Evolutionary conservation across 202 grass and related monocot species (phyloP), one percentile per base, ranked within the genome.

Genomic region (Schoenoplectus triqueter): DNA sequence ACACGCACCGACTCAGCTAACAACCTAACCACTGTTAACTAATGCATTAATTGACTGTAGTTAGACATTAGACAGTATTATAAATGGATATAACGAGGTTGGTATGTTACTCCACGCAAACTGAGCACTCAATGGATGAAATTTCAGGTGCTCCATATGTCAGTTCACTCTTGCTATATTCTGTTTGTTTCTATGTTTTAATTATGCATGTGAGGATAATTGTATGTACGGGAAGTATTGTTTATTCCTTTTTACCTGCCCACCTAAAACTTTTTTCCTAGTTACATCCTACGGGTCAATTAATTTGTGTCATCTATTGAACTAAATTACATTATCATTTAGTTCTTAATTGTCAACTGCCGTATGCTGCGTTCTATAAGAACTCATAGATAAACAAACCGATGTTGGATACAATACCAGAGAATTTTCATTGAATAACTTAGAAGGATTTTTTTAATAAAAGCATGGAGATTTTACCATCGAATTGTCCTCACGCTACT

Each of bases 71-170:
- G 3, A 46, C 44, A 48, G 17, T 17, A 10, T 63, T 64, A 19
- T 80, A 81, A 65, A 82, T 82, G 7, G 79, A 82, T 82, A 64
- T 82, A 51, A 66, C 46, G 42, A 82, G 79, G 62, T 82, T 66
- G 41, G 45, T 55, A 68, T 82, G 62, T 82, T 83, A 56, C 66
- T 83, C 70, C 65, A 83, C 20, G 7, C 6, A 41, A 47, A 59
- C 56, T 59, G 56, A 4, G 13, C 17, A 66, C 31, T 83, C 10
- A 31, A 31, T 31, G 31, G 31, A 31, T 31, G 31, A 31, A 31
- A 31, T 31, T 31, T 31, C 31, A 31, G 31, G 31, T 31, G 31
- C 31, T 31, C 31, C 31, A 31, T 31, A 31, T 31, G 31, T 31
- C 31, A 31, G 31, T 31, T 31, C 31, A 31, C 31, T 31, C 31